Evolutionary conservation across 495 filamentous ascomycete species (phyloP).

Genomic region (Aspergillus bertholletiae): DNA sequence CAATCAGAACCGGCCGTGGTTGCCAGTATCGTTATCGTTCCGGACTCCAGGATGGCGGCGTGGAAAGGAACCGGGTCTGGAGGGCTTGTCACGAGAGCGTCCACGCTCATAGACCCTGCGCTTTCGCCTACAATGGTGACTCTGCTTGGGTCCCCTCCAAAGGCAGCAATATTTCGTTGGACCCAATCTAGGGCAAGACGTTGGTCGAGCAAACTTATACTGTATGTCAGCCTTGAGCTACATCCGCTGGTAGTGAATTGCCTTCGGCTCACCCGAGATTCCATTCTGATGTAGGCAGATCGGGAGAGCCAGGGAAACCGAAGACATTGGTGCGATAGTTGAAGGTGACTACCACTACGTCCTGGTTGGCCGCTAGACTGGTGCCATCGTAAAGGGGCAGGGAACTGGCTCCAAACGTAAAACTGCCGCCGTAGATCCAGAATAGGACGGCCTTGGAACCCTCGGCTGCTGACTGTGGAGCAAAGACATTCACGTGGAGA

Average conservation of each 20-base stretch:
- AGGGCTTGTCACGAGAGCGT: slow-evolving; percentile 10
- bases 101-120: slow-evolving; percentile 22
- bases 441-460: slow-evolving; percentile 23
- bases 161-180: slow-evolving; percentile 25
- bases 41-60: slow-evolving; percentile 26
- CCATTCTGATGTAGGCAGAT: slow-evolving; percentile 11
- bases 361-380: slow-evolving; percentile 24
- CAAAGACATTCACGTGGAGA: slow-evolving; percentile 42
- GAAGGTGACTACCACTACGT: slow-evolving; percentile 22
- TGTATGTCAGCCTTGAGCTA: neutral
- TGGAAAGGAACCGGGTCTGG: slow-evolving; percentile 18
- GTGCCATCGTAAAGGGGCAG: slow-evolving; percentile 28
- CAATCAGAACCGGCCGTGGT: slow-evolving; percentile 3
- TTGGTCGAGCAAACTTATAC: slow-evolving; percentile 24
- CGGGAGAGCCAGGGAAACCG: slow-evolving; percentile 27
- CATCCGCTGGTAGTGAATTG: no score
- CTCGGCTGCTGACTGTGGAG: slow-evolving; percentile 10
- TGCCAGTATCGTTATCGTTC: slow-evolving; percentile 3
- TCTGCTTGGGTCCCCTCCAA: slow-evolving; percentile 29
- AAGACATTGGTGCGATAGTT: slow-evolving; percentile 37
- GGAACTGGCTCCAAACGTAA: slow-evolving; percentile 12
- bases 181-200: slow-evolving; percentile 36
- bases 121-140: slow-evolving; percentile 18
- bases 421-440: slow-evolving; percentile 26
- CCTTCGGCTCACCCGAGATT: slow-evolving; percentile 22